Evolutionary conservation across 2,329 filamentous ascomycete species (phyloP).

Genomic region (Thielaviopsis euricoi): DNA sequence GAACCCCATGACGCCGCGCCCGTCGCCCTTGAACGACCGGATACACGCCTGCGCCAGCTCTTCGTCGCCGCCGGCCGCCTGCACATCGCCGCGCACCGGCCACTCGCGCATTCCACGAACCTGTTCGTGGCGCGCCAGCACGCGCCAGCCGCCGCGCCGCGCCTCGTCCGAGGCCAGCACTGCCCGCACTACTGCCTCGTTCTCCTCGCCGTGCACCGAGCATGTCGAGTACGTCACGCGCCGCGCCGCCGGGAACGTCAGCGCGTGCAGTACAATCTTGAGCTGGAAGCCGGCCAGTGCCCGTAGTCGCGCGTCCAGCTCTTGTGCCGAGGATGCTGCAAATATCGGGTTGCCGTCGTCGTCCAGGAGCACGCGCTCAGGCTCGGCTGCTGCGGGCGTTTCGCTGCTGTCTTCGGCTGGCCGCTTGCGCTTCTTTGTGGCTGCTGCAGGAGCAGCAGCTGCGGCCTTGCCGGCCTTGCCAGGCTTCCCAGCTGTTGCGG

Average conservation of each 20-base stretch:
- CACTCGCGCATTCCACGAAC: slow-evolving; percentile 61
- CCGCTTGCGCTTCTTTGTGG: slow-evolving; percentile 25
- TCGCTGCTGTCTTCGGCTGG: background rate
- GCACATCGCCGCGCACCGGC: slow-evolving; percentile 45
- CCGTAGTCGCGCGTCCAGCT: slow-evolving; percentile 47
- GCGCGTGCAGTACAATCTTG: slow-evolving; percentile 65
- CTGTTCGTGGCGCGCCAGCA: slow-evolving; percentile 58
- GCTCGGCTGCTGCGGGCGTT: slow-evolving; percentile 18
- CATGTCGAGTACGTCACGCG: slow-evolving; percentile 89
- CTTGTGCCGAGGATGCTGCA: slow-evolving; percentile 33
- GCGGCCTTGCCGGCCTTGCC: too few species aligned
- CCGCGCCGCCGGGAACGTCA: slow-evolving; percentile 58
- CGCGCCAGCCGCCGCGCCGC: slow-evolving; percentile 52
- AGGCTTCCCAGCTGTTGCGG: background rate
- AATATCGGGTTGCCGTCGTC: slow-evolving; percentile 42
- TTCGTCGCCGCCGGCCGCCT: slow-evolving; percentile 31
- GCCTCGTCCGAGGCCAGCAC: slow-evolving; percentile 55
- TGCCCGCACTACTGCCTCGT: slow-evolving; percentile 65
- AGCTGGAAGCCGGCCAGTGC: slow-evolving; percentile 72
- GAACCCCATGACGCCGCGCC: slow-evolving; percentile 80
- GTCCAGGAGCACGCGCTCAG: slow-evolving; percentile 29
- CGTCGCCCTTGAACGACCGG: slow-evolving; percentile 64
- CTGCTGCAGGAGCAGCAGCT: background rate
- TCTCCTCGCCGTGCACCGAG: slow-evolving; percentile 73
- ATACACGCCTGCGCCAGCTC: slow-evolving; percentile 59